Conservation (phyloP, 192 early-diverging fungal genomes). For the Geranomyces michiganensis region DNA sequence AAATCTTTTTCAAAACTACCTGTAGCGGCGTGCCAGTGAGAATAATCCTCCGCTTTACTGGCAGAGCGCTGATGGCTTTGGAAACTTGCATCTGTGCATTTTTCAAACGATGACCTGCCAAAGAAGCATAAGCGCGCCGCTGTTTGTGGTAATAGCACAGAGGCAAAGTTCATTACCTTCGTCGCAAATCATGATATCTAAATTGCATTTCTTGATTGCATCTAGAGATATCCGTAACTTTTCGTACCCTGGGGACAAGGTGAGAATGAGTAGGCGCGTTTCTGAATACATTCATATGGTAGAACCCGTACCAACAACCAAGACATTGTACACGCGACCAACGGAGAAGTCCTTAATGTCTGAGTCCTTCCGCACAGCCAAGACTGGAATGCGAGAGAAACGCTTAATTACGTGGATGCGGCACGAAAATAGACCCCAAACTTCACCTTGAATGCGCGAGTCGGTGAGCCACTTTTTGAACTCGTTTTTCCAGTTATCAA, state of each 20-base stretch:
- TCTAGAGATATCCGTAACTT: slow-evolving; percentile 26
- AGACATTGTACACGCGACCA: slow-evolving; percentile 36
- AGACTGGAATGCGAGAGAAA: slow-evolving; percentile 7
- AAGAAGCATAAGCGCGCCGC: neutral
- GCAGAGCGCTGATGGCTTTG: slow-evolving; percentile 30
- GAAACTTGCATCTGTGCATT: slow-evolving; percentile 41
- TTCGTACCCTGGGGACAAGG: slow-evolving; percentile 18
- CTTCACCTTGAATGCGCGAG: slow-evolving; percentile 38
- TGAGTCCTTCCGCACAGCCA: slow-evolving; percentile 28
- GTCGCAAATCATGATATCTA: slow-evolving; percentile 51
- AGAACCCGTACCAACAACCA: slow-evolving; percentile 22
- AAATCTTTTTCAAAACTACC: too few relatives aligned
- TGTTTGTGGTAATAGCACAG: neutral
- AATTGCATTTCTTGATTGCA: slow-evolving; percentile 20
- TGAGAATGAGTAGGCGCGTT: neutral
- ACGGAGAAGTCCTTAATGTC: slow-evolving; percentile 29
- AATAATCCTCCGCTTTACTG: slow-evolving; percentile 43
- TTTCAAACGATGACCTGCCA: slow-evolving; percentile 47
- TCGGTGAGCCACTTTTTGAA: slow-evolving; percentile 61
- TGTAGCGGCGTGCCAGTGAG: slow-evolving; percentile 63
- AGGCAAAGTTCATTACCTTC: slow-evolving; percentile 38
- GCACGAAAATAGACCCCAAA: neutral
- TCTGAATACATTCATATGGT: neutral
- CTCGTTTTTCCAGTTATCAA: slow-evolving; percentile 58
- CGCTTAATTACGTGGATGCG: neutral